Percentiles rank a stretch among this genome's conserved stretches.
Evolutionary conservation across 257 asterid species (phyloP).

Genomic region (Lithospermum erythrorhizon): DNA sequence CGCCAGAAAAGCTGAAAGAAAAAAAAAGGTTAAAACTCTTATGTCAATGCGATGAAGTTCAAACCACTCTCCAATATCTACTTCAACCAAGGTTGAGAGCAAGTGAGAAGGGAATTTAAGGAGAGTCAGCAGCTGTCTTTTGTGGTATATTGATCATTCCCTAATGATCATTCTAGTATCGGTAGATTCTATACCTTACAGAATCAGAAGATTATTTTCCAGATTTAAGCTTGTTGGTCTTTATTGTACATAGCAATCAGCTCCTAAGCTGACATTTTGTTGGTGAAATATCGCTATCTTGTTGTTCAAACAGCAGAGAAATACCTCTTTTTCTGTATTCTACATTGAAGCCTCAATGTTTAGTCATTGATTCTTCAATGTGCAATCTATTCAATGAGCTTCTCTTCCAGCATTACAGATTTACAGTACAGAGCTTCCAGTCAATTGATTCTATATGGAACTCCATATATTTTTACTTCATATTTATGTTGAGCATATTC

Average conservation of each 20-base stretch:
- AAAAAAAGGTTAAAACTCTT: conserved; percentile 44
- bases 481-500: too few relatives aligned
- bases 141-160: conserved; percentile 5
- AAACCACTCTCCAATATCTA: neutral
- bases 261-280: neutral
- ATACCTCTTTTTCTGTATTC: too few relatives aligned
- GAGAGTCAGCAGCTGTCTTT: neutral
- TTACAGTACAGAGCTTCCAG: too few relatives aligned
- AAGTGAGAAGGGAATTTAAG: conserved; percentile 12
- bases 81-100: conserved; percentile 60
- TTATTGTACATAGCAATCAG: neutral
- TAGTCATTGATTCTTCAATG: too few relatives aligned
- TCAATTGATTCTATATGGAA: too few relatives aligned
- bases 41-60: conserved; percentile 62
- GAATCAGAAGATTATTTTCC: too few relatives aligned
- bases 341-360: too few relatives aligned
- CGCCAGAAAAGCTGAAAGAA: conserved; percentile 54
- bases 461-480: too few relatives aligned
- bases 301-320: too few relatives aligned
- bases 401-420: too few relatives aligned
- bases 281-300: too few relatives aligned
- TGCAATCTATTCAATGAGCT: too few relatives aligned
- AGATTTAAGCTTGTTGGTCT: neutral
- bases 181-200: conserved; percentile 1
- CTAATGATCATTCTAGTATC: conserved; percentile 29